Evolutionary conservation across 768 basidiomycete species (phyloP).

Genomic region (Phlegmacium glaucopus): DNA sequence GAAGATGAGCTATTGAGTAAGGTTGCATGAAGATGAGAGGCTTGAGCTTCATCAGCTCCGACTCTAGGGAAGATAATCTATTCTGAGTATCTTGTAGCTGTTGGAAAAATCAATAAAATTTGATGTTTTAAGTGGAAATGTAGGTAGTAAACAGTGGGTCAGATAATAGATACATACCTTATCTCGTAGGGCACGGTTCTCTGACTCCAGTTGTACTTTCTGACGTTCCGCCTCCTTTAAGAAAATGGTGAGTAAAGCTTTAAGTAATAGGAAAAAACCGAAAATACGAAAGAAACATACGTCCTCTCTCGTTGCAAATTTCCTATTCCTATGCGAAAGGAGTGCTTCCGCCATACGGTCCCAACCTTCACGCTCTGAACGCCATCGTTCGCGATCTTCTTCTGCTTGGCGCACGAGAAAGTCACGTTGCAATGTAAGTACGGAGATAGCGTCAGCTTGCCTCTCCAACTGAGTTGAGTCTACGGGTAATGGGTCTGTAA

Average conservation of each 20-base stretch:
- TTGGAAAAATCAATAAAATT: not conserved
- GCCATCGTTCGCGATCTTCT: constrained; percentile 60
- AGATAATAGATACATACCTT: constrained; percentile 40
- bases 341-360: constrained; percentile 66
- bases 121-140: not conserved
- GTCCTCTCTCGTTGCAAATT: constrained; percentile 40
- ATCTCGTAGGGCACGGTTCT: constrained; percentile 57
- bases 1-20: constrained; percentile 21
- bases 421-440: constrained; percentile 55
- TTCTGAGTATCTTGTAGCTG: constrained; percentile 59
- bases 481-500: constrained; percentile 36
- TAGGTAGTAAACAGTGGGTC: not conserved
- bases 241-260: constrained; percentile 1
- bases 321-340: constrained; percentile 44
- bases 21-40: constrained; percentile 71
- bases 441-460: constrained; percentile 62
- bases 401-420: constrained; percentile 47
- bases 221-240: constrained; percentile 55
- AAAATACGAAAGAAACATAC: constrained; percentile 9
- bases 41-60: constrained; percentile 60
- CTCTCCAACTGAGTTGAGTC: constrained; percentile 45
- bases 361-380: constrained; percentile 63
- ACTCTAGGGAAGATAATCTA: constrained; percentile 54
- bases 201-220: constrained; percentile 48
- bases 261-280: not conserved